Percentiles rank a stretch among this genome's conserved stretches.
Evolutionary conservation across 306 rosid species (phyloP).

Genomic region (Begonia masoniana): DNA sequence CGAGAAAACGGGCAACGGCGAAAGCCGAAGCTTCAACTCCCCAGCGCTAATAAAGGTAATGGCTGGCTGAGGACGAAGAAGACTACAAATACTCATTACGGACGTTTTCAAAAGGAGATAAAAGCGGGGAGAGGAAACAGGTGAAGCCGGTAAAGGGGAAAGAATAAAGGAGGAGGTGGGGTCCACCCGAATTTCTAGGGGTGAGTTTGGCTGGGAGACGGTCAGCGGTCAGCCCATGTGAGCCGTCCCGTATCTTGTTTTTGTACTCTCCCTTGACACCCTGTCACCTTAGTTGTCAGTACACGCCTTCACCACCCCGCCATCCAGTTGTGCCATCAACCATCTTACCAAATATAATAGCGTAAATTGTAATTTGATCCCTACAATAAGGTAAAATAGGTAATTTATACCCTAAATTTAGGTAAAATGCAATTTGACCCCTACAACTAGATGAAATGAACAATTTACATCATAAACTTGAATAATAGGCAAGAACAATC

Average conservation of each 20-base stretch:
- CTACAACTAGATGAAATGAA: no score
- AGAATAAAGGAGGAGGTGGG: conserved; percentile 12
- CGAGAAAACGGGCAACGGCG: neutral
- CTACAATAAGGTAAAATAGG: no score
- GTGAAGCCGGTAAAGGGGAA: conserved; percentile 23
- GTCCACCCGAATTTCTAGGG: conserved; percentile 7
- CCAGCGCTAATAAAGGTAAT: neutral
- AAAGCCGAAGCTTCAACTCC: no score
- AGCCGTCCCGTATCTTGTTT: neutral
- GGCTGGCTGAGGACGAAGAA: neutral
- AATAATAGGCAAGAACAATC: no score
- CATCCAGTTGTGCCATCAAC: no score
- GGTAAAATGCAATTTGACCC: no score
- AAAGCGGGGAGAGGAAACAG: conserved; percentile 20
- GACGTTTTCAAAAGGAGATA: conserved; percentile 5
- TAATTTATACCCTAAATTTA: no score
- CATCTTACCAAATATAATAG: no score
- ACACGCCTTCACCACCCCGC: no score
- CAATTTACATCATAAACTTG: no score
- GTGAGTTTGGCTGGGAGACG: no score
- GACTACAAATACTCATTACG: conserved; percentile 3
- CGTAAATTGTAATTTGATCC: no score
- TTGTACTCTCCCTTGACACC: conserved; percentile 9
- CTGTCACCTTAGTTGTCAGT: conserved; percentile 1
- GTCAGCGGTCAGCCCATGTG: conserved; percentile 24